Evolutionary conservation across 2,329 filamentous ascomycete species (phyloP).

Genomic region (Trichoderma asperellum): DNA sequence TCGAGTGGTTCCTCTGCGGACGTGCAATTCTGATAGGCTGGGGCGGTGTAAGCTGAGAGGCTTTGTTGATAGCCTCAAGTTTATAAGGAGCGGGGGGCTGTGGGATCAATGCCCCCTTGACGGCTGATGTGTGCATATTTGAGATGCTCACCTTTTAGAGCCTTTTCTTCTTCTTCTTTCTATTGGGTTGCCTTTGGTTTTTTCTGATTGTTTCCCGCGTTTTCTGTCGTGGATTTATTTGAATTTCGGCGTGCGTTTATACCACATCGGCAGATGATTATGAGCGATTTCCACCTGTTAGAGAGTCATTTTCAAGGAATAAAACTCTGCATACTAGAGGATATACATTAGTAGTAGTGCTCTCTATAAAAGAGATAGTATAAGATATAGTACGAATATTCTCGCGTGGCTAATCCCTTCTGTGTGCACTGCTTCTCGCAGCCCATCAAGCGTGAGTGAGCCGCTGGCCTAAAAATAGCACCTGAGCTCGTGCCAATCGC

Average conservation of each 20-base stretch:
- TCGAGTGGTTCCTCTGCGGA: slow-evolving; percentile 71
- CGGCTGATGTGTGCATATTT: not conserved
- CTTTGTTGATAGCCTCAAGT: slow-evolving; percentile 76
- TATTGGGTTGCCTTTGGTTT: not conserved
- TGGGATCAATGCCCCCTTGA: slow-evolving; percentile 66
- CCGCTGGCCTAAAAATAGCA: not conserved
- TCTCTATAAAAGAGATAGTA: not conserved
- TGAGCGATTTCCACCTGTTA: not conserved
- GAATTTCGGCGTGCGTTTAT: not conserved
- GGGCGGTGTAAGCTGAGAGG: slow-evolving; percentile 71
- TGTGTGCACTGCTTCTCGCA: not conserved
- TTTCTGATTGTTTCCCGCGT: not conserved
- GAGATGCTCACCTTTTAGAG: not conserved
- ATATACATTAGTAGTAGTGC: not conserved
- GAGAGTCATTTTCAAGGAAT: not conserved
- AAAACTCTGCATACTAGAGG: not conserved
- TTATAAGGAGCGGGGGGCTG: slow-evolving; percentile 70
- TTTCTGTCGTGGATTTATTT: not conserved
- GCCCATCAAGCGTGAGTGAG: not conserved
- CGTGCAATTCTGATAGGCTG: slow-evolving; percentile 69
- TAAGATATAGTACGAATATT: not conserved
- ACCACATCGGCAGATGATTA: not conserved
- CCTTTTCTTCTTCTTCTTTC: not conserved
- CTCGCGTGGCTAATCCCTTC: not conserved
- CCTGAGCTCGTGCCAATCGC: not conserved